Percentiles rank a stretch among this genome's conserved stretches.
Conservation (phyloP, 2,329 filamentous ascomycete species). For the Hymenoscyphus fraxineus region DNA sequence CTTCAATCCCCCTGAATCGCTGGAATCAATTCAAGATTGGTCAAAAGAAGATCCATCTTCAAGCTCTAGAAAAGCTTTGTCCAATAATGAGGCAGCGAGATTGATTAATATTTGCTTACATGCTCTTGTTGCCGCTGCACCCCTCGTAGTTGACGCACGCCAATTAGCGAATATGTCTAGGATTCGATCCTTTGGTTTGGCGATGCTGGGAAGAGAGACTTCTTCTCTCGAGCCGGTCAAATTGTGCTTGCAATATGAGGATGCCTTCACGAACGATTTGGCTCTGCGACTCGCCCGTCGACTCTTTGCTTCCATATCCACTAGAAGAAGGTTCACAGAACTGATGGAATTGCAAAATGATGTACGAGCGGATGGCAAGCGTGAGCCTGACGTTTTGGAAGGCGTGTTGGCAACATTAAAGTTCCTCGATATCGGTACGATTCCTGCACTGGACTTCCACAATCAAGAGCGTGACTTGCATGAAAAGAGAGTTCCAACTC, state of each 20-base stretch:
- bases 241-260: conserved; percentile 58
- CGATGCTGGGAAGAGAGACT: conserved; percentile 44
- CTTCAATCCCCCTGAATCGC: conserved; percentile 48
- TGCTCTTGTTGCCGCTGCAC: conserved; percentile 56
- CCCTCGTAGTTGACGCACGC: conserved; percentile 34
- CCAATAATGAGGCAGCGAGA: conserved; percentile 31
- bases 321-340: conserved; percentile 31
- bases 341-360: conserved; percentile 29
- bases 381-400: conserved; percentile 26
- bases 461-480: conserved; percentile 51
- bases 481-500: conserved; percentile 53
- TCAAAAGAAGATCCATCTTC: conserved; percentile 19
- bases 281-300: conserved; percentile 56
- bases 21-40: conserved; percentile 28
- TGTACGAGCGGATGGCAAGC: conserved; percentile 22
- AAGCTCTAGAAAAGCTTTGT: conserved; percentile 18
- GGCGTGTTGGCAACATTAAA: conserved; percentile 36
- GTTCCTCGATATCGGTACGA: conserved; percentile 39
- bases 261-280: conserved; percentile 59
- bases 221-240: conserved; percentile 45
- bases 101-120: conserved; percentile 55
- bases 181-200: conserved; percentile 43
- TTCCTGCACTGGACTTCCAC: conserved; percentile 44
- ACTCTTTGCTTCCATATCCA: conserved; percentile 52
- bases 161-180: conserved; percentile 57